These are phyloP conservation scores for Fusarium buharicum DNA, from an alignment of 2,329 filamentous ascomycete species.

Conservation along the genomic window DNA sequence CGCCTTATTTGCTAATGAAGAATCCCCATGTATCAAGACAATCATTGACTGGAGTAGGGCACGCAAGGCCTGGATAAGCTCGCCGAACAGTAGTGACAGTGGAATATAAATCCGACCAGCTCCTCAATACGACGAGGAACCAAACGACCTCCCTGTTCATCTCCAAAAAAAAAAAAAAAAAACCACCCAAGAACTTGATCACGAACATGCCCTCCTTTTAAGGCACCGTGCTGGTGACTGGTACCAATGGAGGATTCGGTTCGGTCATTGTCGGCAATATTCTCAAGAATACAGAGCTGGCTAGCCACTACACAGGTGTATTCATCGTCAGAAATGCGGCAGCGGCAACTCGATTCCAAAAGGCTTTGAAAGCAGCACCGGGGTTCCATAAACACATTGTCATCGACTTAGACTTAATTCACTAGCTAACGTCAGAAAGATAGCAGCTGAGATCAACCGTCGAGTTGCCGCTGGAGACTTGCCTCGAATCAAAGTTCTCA, in stretches of 20 bases:
- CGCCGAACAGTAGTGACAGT: background rate
- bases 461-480: slow-evolving; percentile 47
- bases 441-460: slow-evolving; percentile 46
- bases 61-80: background rate
- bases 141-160: background rate
- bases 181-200: no score
- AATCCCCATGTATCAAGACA: background rate
- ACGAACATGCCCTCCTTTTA: slow-evolving; percentile 26
- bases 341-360: slow-evolving; percentile 45
- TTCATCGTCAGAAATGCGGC: slow-evolving; percentile 52
- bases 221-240: slow-evolving; percentile 53
- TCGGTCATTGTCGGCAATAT: slow-evolving; percentile 49
- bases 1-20: background rate
- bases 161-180: no score
- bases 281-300: slow-evolving; percentile 44
- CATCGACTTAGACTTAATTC: slow-evolving; percentile 49
- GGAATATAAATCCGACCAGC: slow-evolving; percentile 29
- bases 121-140: background rate
- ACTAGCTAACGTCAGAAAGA: slow-evolving; percentile 43
- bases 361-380: slow-evolving; percentile 36
- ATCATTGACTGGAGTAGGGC: slow-evolving; percentile 29
- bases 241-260: slow-evolving; percentile 54
- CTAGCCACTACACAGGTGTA: slow-evolving; percentile 49
- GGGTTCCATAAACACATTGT: slow-evolving; percentile 48
- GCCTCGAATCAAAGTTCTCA: slow-evolving; percentile 53